Percentiles rank a stretch among this genome's conserved stretches.
Conservation (phyloP, 2,329 filamentous ascomycete genomes). For the Sporothrix globosa region DNA sequence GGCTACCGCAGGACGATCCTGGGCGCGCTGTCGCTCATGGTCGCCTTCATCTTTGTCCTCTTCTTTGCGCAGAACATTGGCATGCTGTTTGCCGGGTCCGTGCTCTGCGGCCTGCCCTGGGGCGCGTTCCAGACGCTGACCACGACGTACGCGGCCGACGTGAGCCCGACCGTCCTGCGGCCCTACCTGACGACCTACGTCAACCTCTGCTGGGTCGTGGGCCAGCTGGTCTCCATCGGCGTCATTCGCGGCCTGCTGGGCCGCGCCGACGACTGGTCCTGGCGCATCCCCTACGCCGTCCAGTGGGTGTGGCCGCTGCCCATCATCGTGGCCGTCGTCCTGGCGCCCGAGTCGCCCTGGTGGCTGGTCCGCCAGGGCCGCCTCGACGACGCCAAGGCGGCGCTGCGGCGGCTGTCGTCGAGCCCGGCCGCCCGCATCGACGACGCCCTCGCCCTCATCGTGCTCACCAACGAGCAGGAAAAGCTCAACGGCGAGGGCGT, state of each 20-base stretch:
- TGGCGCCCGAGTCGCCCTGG: constrained; percentile 54
- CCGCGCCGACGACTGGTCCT: constrained; percentile 46
- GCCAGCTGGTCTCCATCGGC: constrained; percentile 42
- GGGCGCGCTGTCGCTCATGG: constrained; percentile 46
- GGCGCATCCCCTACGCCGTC: constrained; percentile 44
- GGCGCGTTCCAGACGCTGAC: constrained; percentile 47
- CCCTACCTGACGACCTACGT: constrained; percentile 50
- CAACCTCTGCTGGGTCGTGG: constrained; percentile 54
- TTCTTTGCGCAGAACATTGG: constrained; percentile 50
- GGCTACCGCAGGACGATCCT: constrained; percentile 53
- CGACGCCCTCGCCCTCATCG: constrained; percentile 48
- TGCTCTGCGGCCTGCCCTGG: constrained; percentile 49
- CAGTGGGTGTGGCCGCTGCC: constrained; percentile 46
- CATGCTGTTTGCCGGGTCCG: constrained; percentile 48
- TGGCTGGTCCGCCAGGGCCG: constrained; percentile 49
- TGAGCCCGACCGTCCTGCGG: constrained; percentile 43
- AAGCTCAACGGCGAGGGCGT: constrained; percentile 37
- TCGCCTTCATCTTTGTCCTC: constrained; percentile 51
- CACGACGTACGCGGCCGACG: constrained; percentile 44
- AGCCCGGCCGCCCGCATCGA: constrained; percentile 32
- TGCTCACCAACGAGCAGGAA: constrained; percentile 51
- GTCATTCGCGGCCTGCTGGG: constrained; percentile 47
- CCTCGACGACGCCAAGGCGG: constrained; percentile 42
- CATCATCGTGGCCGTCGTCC: constrained; percentile 45
- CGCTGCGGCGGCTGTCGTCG: constrained; percentile 41